Evolutionary conservation across 139 green algal species (phyloP), one percentile per base, ranked within the genome.

Genomic region (Ettlia oleoabundans): DNA sequence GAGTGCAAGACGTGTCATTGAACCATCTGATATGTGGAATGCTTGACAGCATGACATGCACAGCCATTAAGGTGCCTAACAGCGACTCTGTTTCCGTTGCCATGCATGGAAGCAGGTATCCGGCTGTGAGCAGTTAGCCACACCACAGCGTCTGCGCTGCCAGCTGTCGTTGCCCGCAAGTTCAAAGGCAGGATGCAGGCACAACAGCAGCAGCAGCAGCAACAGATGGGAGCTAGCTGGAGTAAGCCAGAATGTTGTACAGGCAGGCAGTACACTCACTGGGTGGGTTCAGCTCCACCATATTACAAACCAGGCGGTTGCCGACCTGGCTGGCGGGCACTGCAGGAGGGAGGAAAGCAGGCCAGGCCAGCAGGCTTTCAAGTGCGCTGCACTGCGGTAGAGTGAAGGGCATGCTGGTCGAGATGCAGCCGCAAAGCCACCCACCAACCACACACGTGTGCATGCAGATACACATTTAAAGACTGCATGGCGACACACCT

Each of bases 241-340:
- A n/a, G n/a, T n/a, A n/a, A n/a, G n/a, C n/a, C n/a, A n/a, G n/a
- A n/a, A n/a, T n/a, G n/a, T n/a, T n/a, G n/a, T n/a, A n/a, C n/a
- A n/a, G n/a, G n/a, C n/a, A n/a, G 47, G 47, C 47, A 58, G 13
- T 58, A n/a, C 8, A 41, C 68, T 76, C 68, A 76, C 68, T 52
- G 21, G 72, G 72, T 3, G 72, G 51, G 35, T 32, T 67, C n/a
- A 79, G 72, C 72, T 79, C 58, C 62, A 80, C 42, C 58, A 78
- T 37, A 38, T 71, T 43, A 64, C 82, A 86, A 43, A 53, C 55
- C 28, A 76, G 28, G 33, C 30, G 18, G 47, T 51, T 51, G 70
- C n/a, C 32, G 4, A 77, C 58, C 71, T 86, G 35, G 38, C 41
- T 58, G 42, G 63, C 63, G 41, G 82, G 63, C 26, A 86, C 75